These are phyloP conservation scores for Aegilops tauschii DNA, from an alignment of 176 grass and related monocot genomes.

Conservation along the genomic window DNA sequence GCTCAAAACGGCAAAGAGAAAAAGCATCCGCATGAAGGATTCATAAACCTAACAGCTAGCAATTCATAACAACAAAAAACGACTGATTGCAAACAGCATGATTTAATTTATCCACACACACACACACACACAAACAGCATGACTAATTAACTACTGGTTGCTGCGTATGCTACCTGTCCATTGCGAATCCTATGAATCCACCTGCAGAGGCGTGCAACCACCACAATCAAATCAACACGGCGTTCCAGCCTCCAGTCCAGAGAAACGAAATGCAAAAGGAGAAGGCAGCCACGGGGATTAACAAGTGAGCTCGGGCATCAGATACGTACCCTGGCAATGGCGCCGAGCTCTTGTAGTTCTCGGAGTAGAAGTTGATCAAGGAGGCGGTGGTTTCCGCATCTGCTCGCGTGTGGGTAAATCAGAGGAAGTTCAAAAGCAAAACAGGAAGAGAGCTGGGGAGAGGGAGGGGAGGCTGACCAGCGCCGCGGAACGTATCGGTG, in stretches of 20 bases:
- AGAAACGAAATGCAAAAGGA: slow-evolving; percentile 18
- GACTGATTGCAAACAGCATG: neutral
- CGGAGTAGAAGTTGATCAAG: slow-evolving; percentile 73
- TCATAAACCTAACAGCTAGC: slow-evolving; percentile 4
- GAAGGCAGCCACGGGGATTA: neutral
- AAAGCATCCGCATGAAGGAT: neutral
- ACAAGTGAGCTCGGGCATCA: neutral
- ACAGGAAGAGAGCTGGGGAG: neutral
- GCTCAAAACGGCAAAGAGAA: neutral
- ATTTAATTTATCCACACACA: neutral
- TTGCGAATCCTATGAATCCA: slow-evolving; percentile 89
- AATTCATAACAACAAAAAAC: neutral
- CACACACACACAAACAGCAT: neutral
- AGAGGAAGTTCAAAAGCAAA: neutral
- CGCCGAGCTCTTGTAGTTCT: slow-evolving; percentile 79
- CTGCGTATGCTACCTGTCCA: slow-evolving; percentile 52
- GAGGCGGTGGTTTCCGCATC: slow-evolving; percentile 22
- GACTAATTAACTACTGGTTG: neutral
- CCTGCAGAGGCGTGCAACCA: slow-evolving; percentile 34
- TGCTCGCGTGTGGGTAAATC: slow-evolving; percentile 21
- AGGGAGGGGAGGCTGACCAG: slow-evolving; percentile 26
- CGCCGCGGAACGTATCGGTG: slow-evolving; percentile 59
- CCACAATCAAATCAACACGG: slow-evolving; percentile 23
- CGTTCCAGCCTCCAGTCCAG: neutral
- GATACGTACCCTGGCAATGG: slow-evolving; percentile 59